Evolutionary conservation across 2,329 filamentous ascomycete species (phyloP).

Genomic region (Xylariales sp.): DNA sequence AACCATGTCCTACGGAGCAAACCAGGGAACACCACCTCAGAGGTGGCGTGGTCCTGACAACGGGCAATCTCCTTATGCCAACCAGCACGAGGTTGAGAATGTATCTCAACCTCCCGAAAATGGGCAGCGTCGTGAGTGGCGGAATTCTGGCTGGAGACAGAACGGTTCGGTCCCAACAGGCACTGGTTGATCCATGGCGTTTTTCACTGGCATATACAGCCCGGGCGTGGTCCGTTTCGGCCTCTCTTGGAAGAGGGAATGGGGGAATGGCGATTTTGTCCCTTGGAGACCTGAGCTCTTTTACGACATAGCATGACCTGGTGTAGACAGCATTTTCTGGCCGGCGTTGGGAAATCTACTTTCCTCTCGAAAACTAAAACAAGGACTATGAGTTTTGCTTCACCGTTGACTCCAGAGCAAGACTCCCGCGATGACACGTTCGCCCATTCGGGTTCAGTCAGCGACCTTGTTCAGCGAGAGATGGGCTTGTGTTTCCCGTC

Average conservation of each 20-base stretch:
- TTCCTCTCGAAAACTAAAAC: constrained; percentile 10
- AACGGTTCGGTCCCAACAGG: constrained; percentile 46
- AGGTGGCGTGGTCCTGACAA: constrained; percentile 45
- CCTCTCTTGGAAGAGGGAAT: constrained; percentile 14
- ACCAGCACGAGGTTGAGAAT: constrained; percentile 41
- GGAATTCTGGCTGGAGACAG: constrained; percentile 52
- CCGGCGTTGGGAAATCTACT: constrained; percentile 26
- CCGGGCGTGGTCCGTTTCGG: constrained; percentile 1
- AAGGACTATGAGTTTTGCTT: constrained; percentile 17
- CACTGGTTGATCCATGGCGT: constrained; percentile 26
- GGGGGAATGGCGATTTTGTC: no score
- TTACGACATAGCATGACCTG: constrained; percentile 23
- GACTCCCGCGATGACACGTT: no score
- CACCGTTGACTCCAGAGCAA: constrained; percentile 14
- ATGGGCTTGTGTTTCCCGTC: constrained; percentile 13
- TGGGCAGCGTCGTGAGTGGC: constrained; percentile 49
- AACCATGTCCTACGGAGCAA: constrained; percentile 34
- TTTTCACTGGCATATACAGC: constrained; percentile 19
- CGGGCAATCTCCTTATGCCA: constrained; percentile 38
- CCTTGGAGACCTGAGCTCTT: no score
- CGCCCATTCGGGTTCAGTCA: no score
- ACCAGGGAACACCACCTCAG: constrained; percentile 44
- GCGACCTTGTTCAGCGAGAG: no score
- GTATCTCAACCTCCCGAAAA: constrained; percentile 35
- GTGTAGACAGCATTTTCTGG: constrained; percentile 26